These are phyloP conservation scores for Priceomyces fermenticarens DNA, from an alignment of 805 yeast species.

Conservation along the genomic window DNA sequence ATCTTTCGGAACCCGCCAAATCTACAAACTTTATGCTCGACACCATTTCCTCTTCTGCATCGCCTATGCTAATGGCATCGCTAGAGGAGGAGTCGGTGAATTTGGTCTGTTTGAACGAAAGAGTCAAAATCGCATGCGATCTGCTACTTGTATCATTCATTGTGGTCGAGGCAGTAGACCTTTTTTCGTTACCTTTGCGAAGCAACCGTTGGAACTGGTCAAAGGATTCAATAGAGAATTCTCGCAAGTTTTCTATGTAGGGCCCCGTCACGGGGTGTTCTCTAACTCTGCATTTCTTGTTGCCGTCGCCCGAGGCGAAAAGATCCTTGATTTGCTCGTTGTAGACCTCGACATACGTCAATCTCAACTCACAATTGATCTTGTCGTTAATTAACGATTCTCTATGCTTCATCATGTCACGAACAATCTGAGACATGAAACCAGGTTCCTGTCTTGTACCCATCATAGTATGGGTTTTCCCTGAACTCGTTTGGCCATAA, in stretches of 20 bases:
- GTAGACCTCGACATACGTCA: constrained; percentile 72
- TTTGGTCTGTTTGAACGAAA: constrained; percentile 56
- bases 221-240: constrained; percentile 46
- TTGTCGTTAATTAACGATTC: constrained; percentile 33
- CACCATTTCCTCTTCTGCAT: constrained; percentile 44
- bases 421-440: constrained; percentile 43
- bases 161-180: constrained; percentile 71
- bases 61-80: constrained; percentile 26
- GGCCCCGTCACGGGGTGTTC: constrained; percentile 69
- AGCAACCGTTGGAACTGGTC: constrained; percentile 49
- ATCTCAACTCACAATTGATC: constrained; percentile 37
- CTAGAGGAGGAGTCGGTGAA: constrained; percentile 30
- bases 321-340: constrained; percentile 75
- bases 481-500: constrained; percentile 43
- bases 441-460: constrained; percentile 35
- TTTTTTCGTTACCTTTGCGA: constrained; percentile 46
- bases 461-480: constrained; percentile 44
- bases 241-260: constrained; percentile 64
- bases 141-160: constrained; percentile 74
- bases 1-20: constrained; percentile 80
- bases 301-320: constrained; percentile 21
- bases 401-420: constrained; percentile 47
- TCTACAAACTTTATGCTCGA: constrained; percentile 72
- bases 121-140: constrained; percentile 76
- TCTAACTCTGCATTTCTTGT: constrained; percentile 47